Evolutionary conservation across 768 basidiomycete genomes (phyloP), one percentile per base, ranked within the genome.

Genomic region (Amanita fuliginea): DNA sequence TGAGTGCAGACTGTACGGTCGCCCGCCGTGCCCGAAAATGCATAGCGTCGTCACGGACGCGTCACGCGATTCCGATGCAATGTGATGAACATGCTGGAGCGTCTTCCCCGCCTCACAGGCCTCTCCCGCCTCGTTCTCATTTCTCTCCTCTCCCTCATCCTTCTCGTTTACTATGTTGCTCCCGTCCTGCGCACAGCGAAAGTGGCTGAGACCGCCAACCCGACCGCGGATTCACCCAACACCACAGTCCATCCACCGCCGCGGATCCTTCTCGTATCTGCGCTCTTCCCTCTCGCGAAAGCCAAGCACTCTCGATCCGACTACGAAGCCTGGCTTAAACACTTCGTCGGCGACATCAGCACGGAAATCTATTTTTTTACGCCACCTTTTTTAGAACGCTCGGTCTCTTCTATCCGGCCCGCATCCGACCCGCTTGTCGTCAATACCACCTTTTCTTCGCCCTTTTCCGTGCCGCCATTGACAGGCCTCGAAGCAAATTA

Each of bases 281-380:
- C 78, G 0, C 67, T 78, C 56, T 79, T 72, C 55, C 77, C 75
- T 0, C 67, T 77, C 3, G 48, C 65, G 3, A 72, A 70, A 39
- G 70, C 76, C 10, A 77, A 78, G 56, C 76, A 79, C 55, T 59
- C 71, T 2, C 48, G 65, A 5, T 56, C 61, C n/a, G 72, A 74
- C 8, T 78, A 78, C 57, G 56, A 57, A 1, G 14, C 35, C 5
- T 78, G 76, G 76, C 61, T 78, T 1, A 47, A 55, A 4, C 56
- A 61, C n/a, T 78, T 77, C 55, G 64, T 80, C 3, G 58, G 62
- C 0, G 57, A 57, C 11, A 63, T 78, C 14, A 65, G 64, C 10
- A 76, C 74, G 4, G 71, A 74, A 47, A 56, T 78, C n/a, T 78
- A 78, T 60, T 74, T 81, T 56, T 81, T 68, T 59, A 69, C 76